Evolutionary conservation across 106 monocot species (phyloP), one percentile per base, ranked within the genome.

Genomic region (Phalaenopsis equestris): DNA sequence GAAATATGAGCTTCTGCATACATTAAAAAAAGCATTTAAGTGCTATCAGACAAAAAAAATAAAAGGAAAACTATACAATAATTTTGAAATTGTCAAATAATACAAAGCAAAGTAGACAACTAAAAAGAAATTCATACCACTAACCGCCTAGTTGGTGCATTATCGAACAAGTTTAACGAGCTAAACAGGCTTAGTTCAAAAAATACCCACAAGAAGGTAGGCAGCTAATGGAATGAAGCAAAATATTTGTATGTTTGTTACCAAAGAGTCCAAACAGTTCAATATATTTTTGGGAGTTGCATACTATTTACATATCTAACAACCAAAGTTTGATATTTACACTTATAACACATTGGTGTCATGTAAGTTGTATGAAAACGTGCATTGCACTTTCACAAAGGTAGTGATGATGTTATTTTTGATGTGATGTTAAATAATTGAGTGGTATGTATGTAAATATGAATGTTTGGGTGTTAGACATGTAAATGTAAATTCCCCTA

Each of bases 1-100:
- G 95, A 88, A 99, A 99, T 81, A 99, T 99, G 19, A 99, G 89
- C 84, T 90, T 98, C 98, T 98, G 88, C 24, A 81, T 78, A 67
- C 15, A 88, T 30, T 19, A 75, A 38, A 76, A 83, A 47, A 55
- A 52, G 6, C 30, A 36, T 39, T 39, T 39, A 39, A 14, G 39
- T 70, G 37, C 19, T 61, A 70, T 70, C 70, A 70, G 38, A 39
- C 38, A 38, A 70, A 70, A 70, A 70, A 70, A 21, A 39, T 70
- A 70, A 15, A 70, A 1, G 14, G 0, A 41, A 36, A 70, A 70
- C 11, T 39, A 12, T 36, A 70, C 23, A 70, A 38, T 8, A 70
- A 16, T 16, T 70, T 70, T 39, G 39, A 12, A 37, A 70, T 70
- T 39, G n/a, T 12, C 37, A 38, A 6, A 61, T 19, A 57, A 57